Evolutionary conservation across 2,329 filamentous ascomycete species (phyloP), one percentile per base, ranked within the genome.

Genomic region (Hirsutella rhossiliensis): DNA sequence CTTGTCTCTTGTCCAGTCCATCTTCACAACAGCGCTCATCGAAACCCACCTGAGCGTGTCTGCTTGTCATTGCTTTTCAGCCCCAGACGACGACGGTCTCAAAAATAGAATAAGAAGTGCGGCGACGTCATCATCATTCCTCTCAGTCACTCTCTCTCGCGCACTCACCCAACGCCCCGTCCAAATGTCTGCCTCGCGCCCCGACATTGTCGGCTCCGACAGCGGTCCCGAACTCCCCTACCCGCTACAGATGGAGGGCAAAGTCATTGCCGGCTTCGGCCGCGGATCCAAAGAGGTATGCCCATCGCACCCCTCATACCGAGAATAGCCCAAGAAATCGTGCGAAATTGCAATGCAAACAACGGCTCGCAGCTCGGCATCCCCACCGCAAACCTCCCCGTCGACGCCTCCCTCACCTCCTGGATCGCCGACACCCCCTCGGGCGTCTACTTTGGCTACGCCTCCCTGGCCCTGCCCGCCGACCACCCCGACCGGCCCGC

Each of bases 371-470:
- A 94, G 81, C 85, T 97, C 59, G 90, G 90, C 54, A 96, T 97
- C 61, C 92, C 92, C 3, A 97, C 92, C 2, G 92, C 92, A 60
- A 98, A 97, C 70, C 79, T 97, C 38, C 80, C 80, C 54, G 82
- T 90, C 42, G 81, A 84, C 62, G 71, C 73, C 43, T 56, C 77
- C 55, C 62, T 72, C 7, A 65, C 71, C 29, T 68, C 75, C 11
- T 82, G 78, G 78, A 80, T 82, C 59, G 61, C 65, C 30, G 68
- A 75, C 52, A 71, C 85, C 44, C 70, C 77, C 46, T 86, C 81
- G 1, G 92, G 92, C 51, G 85, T 97, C 50, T 97, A 97, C 73
- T 97, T 89, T 60, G 92, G 92, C 57, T 95, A 85, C 71, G 87
- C 87, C 5, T 78, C 84, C 0, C 76, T 97, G 29, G 71, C 76